These are phyloP conservation scores for Alternaria conjuncta DNA, from an alignment of 2,329 filamentous ascomycete species.

Conservation along the genomic window DNA sequence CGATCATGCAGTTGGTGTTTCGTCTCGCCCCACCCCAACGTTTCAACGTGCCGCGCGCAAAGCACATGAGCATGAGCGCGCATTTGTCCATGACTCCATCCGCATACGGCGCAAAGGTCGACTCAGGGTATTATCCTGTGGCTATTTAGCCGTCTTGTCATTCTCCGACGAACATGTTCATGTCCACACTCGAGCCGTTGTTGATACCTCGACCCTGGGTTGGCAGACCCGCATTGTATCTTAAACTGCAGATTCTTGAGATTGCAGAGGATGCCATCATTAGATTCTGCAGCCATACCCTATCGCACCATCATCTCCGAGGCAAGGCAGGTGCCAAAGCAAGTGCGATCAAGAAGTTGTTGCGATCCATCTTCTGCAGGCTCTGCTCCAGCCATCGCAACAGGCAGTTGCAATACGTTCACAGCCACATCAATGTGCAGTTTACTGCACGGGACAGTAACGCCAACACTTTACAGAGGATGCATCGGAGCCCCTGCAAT, in stretches of 20 bases:
- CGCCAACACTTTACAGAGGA: constrained; percentile 3
- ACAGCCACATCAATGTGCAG: not conserved
- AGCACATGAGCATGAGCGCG: not conserved
- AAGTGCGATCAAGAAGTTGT: not conserved
- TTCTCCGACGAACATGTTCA: not conserved
- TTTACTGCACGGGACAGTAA: not conserved
- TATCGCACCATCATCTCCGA: not conserved
- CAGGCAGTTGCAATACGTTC: not conserved
- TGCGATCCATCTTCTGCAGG: not conserved
- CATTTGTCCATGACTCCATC: not conserved
- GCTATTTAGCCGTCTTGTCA: not conserved
- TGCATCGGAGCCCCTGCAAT: constrained; percentile 24
- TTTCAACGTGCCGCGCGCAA: constrained; percentile 22
- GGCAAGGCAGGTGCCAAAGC: not conserved
- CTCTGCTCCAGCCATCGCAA: not conserved
- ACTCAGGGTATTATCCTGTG: not conserved
- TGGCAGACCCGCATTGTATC: constrained; percentile 4
- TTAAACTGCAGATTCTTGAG: constrained; percentile 7
- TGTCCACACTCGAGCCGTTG: not conserved
- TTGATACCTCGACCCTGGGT: not conserved
- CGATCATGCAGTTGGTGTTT: constrained; percentile 33
- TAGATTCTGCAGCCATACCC: constrained; percentile 1
- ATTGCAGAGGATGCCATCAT: constrained; percentile 15
- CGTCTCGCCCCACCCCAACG: constrained; percentile 22
- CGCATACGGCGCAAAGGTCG: not conserved